phyloP scores from a whole-genome alignment of 2,329 filamentous ascomycete species.

The Aspergillus pseudonomiae region DNA sequence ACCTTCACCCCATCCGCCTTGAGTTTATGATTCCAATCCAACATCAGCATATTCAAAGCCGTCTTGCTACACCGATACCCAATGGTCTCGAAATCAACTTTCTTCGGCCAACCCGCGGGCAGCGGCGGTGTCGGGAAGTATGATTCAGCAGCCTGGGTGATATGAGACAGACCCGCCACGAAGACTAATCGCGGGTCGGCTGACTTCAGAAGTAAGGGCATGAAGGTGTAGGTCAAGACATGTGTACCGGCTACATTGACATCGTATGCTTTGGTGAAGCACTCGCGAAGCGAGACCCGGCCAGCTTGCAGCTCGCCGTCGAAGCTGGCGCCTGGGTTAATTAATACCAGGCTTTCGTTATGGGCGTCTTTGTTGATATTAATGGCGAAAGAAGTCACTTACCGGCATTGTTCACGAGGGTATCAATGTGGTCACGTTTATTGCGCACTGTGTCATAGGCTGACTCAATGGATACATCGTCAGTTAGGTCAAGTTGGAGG shows the following conservation, averaged over 20 bases:
- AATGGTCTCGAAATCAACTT: not conserved
- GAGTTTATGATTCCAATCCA: not conserved
- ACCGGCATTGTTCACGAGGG: conserved; percentile 6
- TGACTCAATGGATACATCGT: not conserved
- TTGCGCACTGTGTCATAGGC: not conserved
- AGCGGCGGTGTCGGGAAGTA: conserved; percentile 16
- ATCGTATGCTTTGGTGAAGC: conserved; percentile 53
- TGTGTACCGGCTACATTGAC: conserved; percentile 56
- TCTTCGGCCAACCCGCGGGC: conserved; percentile 22
- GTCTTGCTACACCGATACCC: conserved; percentile 1
- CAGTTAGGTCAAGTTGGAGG: not conserved
- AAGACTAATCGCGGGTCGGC: conserved; percentile 47
- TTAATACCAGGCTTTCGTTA: not conserved
- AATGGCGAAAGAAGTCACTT: not conserved
- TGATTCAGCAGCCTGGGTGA: conserved; percentile 11
- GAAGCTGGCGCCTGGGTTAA: not conserved
- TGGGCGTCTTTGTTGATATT: too few relatives aligned
- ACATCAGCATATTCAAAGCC: not conserved
- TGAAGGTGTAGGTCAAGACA: conserved; percentile 50
- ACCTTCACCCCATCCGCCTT: not conserved
- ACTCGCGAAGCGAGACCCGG: conserved; percentile 33
- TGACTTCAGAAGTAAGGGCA: conserved; percentile 56
- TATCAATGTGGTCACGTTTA: not conserved
- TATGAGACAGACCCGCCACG: conserved; percentile 15
- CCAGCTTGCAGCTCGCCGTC: not conserved